Evolutionary conservation across 495 filamentous ascomycete species (phyloP).

Genomic region (Penicillium steckii): DNA sequence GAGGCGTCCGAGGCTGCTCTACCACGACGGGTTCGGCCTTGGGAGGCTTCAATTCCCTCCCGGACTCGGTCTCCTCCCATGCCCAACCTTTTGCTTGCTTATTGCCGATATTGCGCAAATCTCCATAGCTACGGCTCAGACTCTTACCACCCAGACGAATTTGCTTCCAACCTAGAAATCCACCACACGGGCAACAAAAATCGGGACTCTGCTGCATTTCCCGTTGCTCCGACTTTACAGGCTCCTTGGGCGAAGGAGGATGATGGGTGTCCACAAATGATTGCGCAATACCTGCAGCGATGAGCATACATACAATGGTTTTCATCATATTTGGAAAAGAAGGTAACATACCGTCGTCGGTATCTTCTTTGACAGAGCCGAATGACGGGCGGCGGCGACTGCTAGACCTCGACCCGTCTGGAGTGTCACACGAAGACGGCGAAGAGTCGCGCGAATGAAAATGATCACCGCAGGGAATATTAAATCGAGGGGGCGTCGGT

Average conservation of each 20-base stretch:
- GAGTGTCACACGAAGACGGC: constrained; percentile 36
- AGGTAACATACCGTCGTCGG: constrained; percentile 38
- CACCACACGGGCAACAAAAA: constrained; percentile 70
- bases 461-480: constrained; percentile 25
- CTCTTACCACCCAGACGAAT: constrained; percentile 63
- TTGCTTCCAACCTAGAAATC: constrained; percentile 71
- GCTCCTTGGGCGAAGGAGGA: constrained; percentile 51
- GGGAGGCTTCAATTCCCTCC: constrained; percentile 20
- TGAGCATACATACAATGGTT: background rate
- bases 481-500: constrained; percentile 21
- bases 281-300: constrained; percentile 57
- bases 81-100: constrained; percentile 52
- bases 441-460: constrained; percentile 38
- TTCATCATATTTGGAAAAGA: background rate
- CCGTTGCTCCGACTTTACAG: constrained; percentile 37
- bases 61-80: constrained; percentile 44
- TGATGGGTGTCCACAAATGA: constrained; percentile 68
- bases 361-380: constrained; percentile 49
- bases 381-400: constrained; percentile 43
- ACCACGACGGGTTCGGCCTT: constrained; percentile 29
- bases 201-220: constrained; percentile 49
- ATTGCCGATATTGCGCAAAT: constrained; percentile 56
- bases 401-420: constrained; percentile 41
- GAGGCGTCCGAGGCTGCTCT: constrained; percentile 24
- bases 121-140: constrained; percentile 70